Percentiles rank a stretch among this genome's conserved stretches.
Evolutionary conservation across 768 basidiomycete species (phyloP).

Genomic region (Infundibulicybe gibba): DNA sequence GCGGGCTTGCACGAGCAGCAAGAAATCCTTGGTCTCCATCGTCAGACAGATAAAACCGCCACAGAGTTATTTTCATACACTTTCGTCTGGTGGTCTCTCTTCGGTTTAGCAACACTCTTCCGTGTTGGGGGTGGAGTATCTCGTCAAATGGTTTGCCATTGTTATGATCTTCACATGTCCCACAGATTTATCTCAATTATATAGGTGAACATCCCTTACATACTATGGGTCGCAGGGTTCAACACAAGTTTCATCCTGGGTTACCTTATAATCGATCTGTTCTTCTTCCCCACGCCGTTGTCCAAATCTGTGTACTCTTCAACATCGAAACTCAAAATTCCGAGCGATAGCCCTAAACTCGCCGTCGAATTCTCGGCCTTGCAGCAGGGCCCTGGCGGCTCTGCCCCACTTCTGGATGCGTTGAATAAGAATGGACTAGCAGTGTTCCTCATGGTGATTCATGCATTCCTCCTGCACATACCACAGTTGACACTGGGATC

Average conservation of each 20-base stretch:
- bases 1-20: background rate
- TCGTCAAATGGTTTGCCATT: conserved; percentile 37
- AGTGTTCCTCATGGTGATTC: conserved; percentile 78
- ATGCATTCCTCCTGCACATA: background rate
- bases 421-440: conserved; percentile 79
- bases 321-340: conserved; percentile 24
- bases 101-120: conserved; percentile 35
- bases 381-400: conserved; percentile 4
- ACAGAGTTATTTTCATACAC: conserved; percentile 77
- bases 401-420: conserved; percentile 61
- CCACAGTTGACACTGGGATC: background rate
- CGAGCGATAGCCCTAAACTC: conserved; percentile 2
- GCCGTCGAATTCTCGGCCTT: background rate
- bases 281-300: conserved; percentile 53
- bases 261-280: conserved; percentile 75
- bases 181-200: background rate
- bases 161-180: background rate
- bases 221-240: conserved; percentile 86
- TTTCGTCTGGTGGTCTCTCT: conserved; percentile 71
- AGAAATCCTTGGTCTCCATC: conserved; percentile 25
- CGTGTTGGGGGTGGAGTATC: conserved; percentile 45
- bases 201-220: conserved; percentile 86
- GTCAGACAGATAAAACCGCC: conserved; percentile 71
- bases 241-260: conserved; percentile 82
- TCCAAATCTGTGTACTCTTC: conserved; percentile 17